A percentile compares a stretch with the other conserved stretches of the same genome.
These are phyloP conservation scores for Lentinula lateritia DNA, from an alignment of 768 basidiomycete species.

Conservation along the genomic window DNA sequence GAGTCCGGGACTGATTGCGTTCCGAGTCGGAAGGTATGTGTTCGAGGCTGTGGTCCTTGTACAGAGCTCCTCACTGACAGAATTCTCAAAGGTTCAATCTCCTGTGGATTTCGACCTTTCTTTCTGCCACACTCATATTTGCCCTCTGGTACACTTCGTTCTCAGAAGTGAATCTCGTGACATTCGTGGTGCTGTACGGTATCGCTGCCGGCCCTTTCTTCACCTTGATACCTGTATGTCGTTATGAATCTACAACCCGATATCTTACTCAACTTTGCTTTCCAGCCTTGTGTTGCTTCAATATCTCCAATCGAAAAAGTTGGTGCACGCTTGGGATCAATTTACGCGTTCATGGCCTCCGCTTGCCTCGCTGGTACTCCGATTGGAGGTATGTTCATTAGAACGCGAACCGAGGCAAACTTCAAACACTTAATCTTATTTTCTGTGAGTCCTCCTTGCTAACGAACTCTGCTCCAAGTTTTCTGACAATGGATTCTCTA, in stretches of 20 bases:
- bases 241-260: background rate
- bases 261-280: background rate
- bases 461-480: background rate
- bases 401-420: conserved; percentile 10
- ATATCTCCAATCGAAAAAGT: conserved; percentile 20
- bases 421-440: conserved; percentile 20
- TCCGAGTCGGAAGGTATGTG: conserved; percentile 18
- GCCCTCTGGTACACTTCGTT: conserved; percentile 19
- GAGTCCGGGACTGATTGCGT: conserved; percentile 16
- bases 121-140: conserved; percentile 18
- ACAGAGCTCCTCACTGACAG: background rate
- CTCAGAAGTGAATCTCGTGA: conserved; percentile 15
- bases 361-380: conserved; percentile 21
- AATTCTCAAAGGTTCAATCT: conserved; percentile 15
- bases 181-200: conserved; percentile 19
- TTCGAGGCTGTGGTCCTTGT: background rate
- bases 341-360: conserved; percentile 18
- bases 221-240: conserved; percentile 15
- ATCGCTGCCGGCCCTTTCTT: conserved; percentile 21
- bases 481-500: background rate
- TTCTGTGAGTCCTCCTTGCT: conserved; percentile 12
- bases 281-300: conserved; percentile 15
- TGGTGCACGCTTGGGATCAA: conserved; percentile 20
- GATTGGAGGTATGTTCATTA: conserved; percentile 18
- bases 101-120: conserved; percentile 10